phyloP scores from a whole-genome alignment of 768 basidiomycete genomes.

The Phallus indusiatus region DNA sequence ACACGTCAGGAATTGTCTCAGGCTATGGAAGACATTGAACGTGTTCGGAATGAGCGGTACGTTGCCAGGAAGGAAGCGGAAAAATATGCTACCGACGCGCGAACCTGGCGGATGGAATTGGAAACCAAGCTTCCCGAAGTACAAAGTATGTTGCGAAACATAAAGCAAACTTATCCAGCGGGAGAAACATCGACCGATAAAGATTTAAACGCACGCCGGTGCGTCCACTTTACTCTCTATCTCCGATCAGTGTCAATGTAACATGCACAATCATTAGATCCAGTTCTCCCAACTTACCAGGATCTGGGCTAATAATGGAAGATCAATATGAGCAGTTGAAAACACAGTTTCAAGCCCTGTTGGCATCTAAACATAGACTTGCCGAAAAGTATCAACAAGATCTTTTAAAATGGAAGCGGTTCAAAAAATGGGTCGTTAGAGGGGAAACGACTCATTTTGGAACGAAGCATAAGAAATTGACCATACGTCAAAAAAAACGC shows the following conservation, averaged over 20 bases:
- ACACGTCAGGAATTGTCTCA: not conserved
- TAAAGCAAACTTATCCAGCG: not conserved
- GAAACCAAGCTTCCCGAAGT: constrained; percentile 3
- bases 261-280: not conserved
- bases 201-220: too few relatives aligned
- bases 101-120: constrained; percentile 2
- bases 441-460: constrained; percentile 24
- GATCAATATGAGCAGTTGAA: not conserved
- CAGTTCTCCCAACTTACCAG: not conserved
- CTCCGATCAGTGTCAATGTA: not conserved
- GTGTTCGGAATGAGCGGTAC: constrained; percentile 3
- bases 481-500: constrained; percentile 12
- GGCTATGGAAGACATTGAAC: not conserved
- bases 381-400: constrained; percentile 40
- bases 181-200: not conserved
- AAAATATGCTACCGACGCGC: constrained; percentile 2
- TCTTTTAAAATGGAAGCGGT: constrained; percentile 42
- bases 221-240: not conserved
- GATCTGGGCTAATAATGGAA: not conserved
- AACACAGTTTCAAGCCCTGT: constrained; percentile 32
- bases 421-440: constrained; percentile 34
- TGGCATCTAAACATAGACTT: constrained; percentile 33
- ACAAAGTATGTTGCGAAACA: not conserved
- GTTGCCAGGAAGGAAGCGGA: constrained; percentile 4
- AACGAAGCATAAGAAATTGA: constrained; percentile 18